phyloP scores from a whole-genome alignment of 2,329 filamentous ascomycete genomes.

The Colletotrichum nymphaeae region DNA sequence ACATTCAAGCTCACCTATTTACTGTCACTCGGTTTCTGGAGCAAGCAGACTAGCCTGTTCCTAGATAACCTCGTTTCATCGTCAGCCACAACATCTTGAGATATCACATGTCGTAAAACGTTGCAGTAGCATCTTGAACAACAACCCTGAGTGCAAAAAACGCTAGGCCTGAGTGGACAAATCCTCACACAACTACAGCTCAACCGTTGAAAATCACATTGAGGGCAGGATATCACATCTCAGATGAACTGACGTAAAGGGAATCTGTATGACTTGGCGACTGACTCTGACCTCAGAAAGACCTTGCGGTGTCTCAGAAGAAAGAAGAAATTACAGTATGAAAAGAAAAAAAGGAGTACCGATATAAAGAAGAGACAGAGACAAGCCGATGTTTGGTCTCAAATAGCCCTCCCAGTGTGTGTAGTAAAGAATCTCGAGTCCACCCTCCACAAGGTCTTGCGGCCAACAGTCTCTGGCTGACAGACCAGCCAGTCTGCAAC shows the following conservation, averaged over 20 bases:
- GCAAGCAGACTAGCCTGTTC: neutral
- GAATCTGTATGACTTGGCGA: slow-evolving; percentile 36
- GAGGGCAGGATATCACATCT: slow-evolving; percentile 6
- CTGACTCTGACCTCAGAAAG: slow-evolving; percentile 35
- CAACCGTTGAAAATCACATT: slow-evolving; percentile 26
- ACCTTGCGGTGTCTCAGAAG: slow-evolving; percentile 37
- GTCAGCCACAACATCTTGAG: neutral
- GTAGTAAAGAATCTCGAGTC: slow-evolving; percentile 37
- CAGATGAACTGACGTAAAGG: slow-evolving; percentile 31
- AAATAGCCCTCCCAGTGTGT: slow-evolving; percentile 35
- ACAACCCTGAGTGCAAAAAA: neutral
- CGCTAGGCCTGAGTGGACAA: neutral
- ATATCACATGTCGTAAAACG: neutral
- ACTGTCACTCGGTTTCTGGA: too few species aligned
- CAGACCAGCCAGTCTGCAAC: slow-evolving; percentile 13
- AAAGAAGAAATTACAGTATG: slow-evolving; percentile 37
- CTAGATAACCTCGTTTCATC: neutral
- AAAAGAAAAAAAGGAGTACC: slow-evolving; percentile 33
- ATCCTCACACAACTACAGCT: neutral
- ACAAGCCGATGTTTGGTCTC: slow-evolving; percentile 34
- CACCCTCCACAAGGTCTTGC: slow-evolving; percentile 26
- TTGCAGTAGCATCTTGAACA: neutral
- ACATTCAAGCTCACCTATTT: too few species aligned
- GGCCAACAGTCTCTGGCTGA: slow-evolving; percentile 21
- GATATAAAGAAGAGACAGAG: slow-evolving; percentile 37